Base-by-base conservation (phyloP, 345 rosid species). In the Syzygium grande region DNA sequence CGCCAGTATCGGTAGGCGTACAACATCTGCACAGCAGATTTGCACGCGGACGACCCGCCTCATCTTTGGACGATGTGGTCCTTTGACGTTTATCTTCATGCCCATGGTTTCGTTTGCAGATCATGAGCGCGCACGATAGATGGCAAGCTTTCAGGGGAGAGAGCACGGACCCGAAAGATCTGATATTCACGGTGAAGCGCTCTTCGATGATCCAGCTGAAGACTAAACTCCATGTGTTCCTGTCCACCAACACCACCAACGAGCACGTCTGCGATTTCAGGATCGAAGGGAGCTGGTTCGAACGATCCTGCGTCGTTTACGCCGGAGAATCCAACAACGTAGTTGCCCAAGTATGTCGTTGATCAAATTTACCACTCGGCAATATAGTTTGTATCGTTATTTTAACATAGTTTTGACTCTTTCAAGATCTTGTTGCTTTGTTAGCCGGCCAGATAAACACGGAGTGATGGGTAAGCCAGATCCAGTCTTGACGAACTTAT, bases 121-220 rank as follows among this genome's bases (percentile, higher is more conserved):
- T 89, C 46, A 52, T 89, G 88, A 92, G 92, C 49, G 78, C 87
- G 86, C 95, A 93, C 83, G 86, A 86, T 51, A 91, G 92, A 86
- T 94, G 95, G 95, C 90, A 94, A 89, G 92, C 89, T 25, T 96
- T 92, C 46, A 90, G 94, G 51, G 97, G 97, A 84, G 93, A 92
- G 1, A 94, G 96, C 90, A 92, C 85, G 15, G 92, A 90, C 43
- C 61, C 89, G 5, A 88, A 87, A 9, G 95, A 95, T 91, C 84
- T 94, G 59, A 80, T 96, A 29, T 95, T 93, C 88, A 94, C 87
- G 23, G 94, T 89, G 13, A 94, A 91, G 87, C 92, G 77, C 86
- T 89, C 94, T 2, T 91, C 93, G 9, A 7, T 94, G 85, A 43
- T 93, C 38, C 91, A 94, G 46, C 6, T 88, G 30, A 92, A 84